Percentiles rank a stretch among this genome's conserved stretches.
Evolutionary conservation across 768 basidiomycete species (phyloP).

Genomic region (Mycena pura): DNA sequence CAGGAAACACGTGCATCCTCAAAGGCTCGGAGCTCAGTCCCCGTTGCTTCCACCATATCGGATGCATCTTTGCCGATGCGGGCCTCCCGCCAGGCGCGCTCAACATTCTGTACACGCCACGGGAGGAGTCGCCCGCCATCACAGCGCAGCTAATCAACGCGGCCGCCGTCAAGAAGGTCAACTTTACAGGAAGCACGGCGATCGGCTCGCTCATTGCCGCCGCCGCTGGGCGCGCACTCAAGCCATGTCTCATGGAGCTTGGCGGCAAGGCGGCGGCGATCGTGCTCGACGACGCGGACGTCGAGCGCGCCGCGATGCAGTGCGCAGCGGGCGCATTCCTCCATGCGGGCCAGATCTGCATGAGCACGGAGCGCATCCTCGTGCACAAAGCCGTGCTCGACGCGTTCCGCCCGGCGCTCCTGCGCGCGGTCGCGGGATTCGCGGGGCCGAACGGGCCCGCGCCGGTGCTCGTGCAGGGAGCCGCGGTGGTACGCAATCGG

Average conservation of each 20-base stretch:
- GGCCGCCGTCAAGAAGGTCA: constrained; percentile 54
- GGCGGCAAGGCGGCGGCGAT: constrained; percentile 59
- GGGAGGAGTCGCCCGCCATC: constrained; percentile 58
- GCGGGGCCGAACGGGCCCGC: not conserved
- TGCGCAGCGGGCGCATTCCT: constrained; percentile 58
- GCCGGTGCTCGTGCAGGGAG: constrained; percentile 16
- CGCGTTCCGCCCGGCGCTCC: constrained; percentile 55
- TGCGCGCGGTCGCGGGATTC: constrained; percentile 49
- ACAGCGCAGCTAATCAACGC: constrained; percentile 57
- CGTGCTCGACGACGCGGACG: constrained; percentile 54
- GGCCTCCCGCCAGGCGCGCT: constrained; percentile 69
- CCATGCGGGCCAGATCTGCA: constrained; percentile 74
- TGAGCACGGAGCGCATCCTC: constrained; percentile 71
- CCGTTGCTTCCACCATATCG: constrained; percentile 47
- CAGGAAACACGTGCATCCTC: constrained; percentile 63
- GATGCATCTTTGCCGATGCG: constrained; percentile 46
- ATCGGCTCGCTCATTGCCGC: constrained; percentile 67
- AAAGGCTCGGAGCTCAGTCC: constrained; percentile 70
- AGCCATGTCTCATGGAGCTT: constrained; percentile 66
- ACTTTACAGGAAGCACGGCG: constrained; percentile 69
- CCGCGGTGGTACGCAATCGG: constrained; percentile 16
- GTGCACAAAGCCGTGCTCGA: constrained; percentile 72
- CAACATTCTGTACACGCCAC: constrained; percentile 63
- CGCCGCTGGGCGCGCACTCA: constrained; percentile 67
- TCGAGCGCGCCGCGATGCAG: constrained; percentile 59